Evolutionary conservation across 2,329 filamentous ascomycete genomes (phyloP).

Genomic region (Pleurostoma richardsiae): DNA sequence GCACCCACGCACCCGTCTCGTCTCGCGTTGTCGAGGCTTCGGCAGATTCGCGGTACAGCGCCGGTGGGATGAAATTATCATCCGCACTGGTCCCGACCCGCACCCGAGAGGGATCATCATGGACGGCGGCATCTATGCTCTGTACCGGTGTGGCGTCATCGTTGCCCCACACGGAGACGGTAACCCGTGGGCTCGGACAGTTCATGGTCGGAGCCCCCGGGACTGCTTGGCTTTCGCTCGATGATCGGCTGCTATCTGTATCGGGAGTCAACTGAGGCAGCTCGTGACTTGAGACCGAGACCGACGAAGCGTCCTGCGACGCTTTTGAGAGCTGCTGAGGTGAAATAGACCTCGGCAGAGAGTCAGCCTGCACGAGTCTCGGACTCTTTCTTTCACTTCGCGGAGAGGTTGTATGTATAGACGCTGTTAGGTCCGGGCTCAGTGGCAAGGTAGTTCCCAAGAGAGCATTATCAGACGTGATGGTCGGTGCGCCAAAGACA

Average conservation of each 20-base stretch:
- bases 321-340: conserved; percentile 36
- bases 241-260: conserved; percentile 41
- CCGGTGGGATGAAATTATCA: conserved; percentile 21
- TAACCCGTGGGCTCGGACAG: conserved; percentile 47
- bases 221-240: conserved; percentile 43
- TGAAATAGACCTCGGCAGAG: conserved; percentile 29
- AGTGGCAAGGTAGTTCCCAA: conserved; percentile 32
- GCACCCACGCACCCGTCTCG: conserved; percentile 34
- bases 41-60: conserved; percentile 1
- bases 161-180: conserved; percentile 50
- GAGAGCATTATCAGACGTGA: conserved; percentile 11
- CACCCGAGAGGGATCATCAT: conserved; percentile 26
- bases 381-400: conserved; percentile 23
- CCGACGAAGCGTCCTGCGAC: conserved; percentile 25
- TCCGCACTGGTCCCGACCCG: conserved; percentile 25
- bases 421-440: conserved; percentile 47
- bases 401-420: conserved; percentile 39
- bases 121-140: conserved; percentile 32
- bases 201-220: conserved; percentile 34
- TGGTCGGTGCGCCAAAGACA: not conserved
- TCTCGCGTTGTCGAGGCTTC: conserved; percentile 27
- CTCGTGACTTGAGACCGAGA: conserved; percentile 22
- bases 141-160: conserved; percentile 27
- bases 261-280: conserved; percentile 42
- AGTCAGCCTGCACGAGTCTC: conserved; percentile 12